Percentiles rank a stretch among this genome's conserved stretches.
Conservation (phyloP, 2,329 filamentous ascomycete genomes). For the Botryotinia calthae region DNA sequence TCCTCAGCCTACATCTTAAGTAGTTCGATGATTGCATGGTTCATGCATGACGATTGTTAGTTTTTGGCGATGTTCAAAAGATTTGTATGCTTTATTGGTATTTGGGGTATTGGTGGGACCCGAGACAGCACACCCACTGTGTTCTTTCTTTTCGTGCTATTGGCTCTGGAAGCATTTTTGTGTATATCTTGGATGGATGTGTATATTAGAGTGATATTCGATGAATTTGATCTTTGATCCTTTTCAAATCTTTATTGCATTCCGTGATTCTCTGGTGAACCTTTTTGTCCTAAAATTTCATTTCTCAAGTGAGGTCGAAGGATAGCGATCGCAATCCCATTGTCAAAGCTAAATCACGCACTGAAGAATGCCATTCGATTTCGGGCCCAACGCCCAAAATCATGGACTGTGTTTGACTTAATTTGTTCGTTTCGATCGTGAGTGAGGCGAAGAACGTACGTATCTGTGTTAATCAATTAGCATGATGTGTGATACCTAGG, state of each 20-base stretch:
- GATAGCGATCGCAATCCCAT: background rate
- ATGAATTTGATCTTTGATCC: background rate
- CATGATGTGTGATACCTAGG: background rate
- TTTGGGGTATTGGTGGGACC: background rate
- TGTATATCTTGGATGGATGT: constrained; percentile 11
- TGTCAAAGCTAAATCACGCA: background rate
- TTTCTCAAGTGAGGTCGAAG: background rate
- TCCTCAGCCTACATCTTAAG: background rate
- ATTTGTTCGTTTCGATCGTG: background rate
- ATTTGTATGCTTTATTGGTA: background rate
- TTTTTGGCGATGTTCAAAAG: background rate
- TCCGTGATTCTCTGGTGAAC: background rate
- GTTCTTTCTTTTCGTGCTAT: constrained; percentile 11
- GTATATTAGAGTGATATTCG: background rate
- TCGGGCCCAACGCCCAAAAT: background rate
- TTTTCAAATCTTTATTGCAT: background rate
- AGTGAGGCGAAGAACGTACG: background rate
- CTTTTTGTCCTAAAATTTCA: background rate
- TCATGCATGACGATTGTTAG: background rate
- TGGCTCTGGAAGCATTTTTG: constrained; percentile 7
- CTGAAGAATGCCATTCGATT: background rate
- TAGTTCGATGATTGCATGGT: constrained; percentile 1
- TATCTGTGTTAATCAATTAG: background rate
- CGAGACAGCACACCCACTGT: constrained; percentile 3
- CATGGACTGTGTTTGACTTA: background rate